These are phyloP conservation scores for Strobilomyces dryophilus DNA, from an alignment of 768 basidiomycete species.

Conservation along the genomic window DNA sequence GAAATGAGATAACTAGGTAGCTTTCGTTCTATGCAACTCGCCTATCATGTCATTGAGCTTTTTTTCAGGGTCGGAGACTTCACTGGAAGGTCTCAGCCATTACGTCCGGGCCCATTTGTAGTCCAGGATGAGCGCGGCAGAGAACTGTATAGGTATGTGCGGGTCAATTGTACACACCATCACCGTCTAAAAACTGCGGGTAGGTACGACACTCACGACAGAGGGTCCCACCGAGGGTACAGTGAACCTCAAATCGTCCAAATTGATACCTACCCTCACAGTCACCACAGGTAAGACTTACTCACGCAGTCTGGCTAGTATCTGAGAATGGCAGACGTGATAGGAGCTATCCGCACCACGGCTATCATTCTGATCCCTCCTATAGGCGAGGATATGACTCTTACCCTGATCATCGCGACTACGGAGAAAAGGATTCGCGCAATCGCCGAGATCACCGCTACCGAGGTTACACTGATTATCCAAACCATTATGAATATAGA, in stretches of 20 bases:
- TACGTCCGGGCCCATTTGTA: conserved; percentile 42
- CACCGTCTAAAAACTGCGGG: conserved; percentile 1
- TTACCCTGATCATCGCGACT: conserved; percentile 18
- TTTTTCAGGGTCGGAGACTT: conserved; percentile 52
- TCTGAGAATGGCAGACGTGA: conserved; percentile 20
- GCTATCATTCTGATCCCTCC: conserved; percentile 23
- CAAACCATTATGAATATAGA: conserved; percentile 14
- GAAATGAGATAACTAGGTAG: conserved; percentile 62
- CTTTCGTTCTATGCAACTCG: not conserved
- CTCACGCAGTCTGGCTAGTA: not conserved
- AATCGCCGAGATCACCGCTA: conserved; percentile 21
- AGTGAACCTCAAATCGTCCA: conserved; percentile 25
- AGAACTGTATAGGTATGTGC: conserved; percentile 52
- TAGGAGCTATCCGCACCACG: conserved; percentile 21
- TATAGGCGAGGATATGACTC: conserved; percentile 22
- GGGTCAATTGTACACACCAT: not conserved
- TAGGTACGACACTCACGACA: conserved; percentile 27
- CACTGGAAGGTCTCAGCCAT: conserved; percentile 23
- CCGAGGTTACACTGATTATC: conserved; percentile 15
- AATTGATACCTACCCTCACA: conserved; percentile 21
- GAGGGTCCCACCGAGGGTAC: conserved; percentile 20
- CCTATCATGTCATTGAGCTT: not conserved
- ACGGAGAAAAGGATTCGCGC: conserved; percentile 17
- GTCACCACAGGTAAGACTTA: conserved; percentile 17
- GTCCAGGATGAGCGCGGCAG: conserved; percentile 57